Evolutionary conservation across 805 yeast genomes (phyloP).

Genomic region (Candida morakotiae): DNA sequence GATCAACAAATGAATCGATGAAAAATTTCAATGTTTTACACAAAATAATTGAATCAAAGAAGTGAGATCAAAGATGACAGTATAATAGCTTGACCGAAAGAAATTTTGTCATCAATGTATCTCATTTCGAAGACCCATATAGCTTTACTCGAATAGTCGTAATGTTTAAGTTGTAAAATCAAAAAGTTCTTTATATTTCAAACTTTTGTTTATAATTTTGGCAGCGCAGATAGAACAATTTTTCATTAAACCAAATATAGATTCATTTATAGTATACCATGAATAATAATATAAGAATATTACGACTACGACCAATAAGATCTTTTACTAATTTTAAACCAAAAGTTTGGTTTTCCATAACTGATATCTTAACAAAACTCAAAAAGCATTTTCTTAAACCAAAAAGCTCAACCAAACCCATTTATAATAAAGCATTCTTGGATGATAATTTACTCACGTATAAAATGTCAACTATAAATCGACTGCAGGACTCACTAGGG

Average conservation of each 20-base stretch:
- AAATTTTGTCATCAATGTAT: too few species aligned
- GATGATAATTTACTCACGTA: slow-evolving; percentile 3
- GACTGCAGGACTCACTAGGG: slow-evolving; percentile 1
- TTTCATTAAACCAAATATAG: not conserved
- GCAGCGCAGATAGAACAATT: slow-evolving; percentile 2
- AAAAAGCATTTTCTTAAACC: not conserved
- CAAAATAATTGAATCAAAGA: too few species aligned
- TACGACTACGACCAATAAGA: slow-evolving; percentile 4
- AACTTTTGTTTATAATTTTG: not conserved
- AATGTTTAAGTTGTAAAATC: too few species aligned
- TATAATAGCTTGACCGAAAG: too few species aligned
- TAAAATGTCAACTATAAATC: slow-evolving; percentile 4
- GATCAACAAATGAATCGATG: too few species aligned
- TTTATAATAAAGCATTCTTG: not conserved
- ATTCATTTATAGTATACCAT: not conserved
- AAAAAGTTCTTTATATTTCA: too few species aligned
- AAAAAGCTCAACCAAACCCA: not conserved
- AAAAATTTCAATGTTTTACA: too few species aligned
- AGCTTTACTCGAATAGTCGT: too few species aligned
- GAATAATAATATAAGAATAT: not conserved
- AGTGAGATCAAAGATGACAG: too few species aligned
- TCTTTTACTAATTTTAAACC: not conserved
- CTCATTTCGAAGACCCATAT: too few species aligned
- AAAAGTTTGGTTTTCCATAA: not conserved
- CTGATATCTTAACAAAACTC: not conserved